Evolutionary conservation across 306 rosid species (phyloP).

Genomic region (Luffa acutangula): DNA sequence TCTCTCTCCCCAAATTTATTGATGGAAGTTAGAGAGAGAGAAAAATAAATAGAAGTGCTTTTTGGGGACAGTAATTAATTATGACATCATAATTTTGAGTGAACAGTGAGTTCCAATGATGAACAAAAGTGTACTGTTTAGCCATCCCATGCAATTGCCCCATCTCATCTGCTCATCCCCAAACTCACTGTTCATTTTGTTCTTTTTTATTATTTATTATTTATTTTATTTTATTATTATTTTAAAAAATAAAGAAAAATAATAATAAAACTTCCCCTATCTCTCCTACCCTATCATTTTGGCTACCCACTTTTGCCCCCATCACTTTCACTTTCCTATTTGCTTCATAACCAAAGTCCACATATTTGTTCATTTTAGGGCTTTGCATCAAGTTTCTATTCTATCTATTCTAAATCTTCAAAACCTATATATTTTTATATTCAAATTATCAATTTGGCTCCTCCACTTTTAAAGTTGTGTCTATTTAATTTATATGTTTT

Average conservation of each 20-base stretch:
- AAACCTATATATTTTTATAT: neutral
- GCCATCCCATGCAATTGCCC: conserved; percentile 22
- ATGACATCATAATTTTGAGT: conserved; percentile 23
- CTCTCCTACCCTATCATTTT: neutral
- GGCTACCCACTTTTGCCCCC: neutral
- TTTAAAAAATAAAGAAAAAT: neutral
- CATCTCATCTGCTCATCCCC: neutral
- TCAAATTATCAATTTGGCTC: too few species aligned
- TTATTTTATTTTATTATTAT: neutral
- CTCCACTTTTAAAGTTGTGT: too few species aligned
- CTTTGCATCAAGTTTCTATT: neutral
- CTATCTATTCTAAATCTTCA: neutral
- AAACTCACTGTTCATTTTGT: conserved; percentile 1
- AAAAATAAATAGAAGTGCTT: neutral
- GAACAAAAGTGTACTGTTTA: conserved; percentile 10
- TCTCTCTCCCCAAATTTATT: neutral
- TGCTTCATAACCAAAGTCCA: neutral
- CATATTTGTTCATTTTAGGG: neutral
- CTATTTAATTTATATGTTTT: too few species aligned
- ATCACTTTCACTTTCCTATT: conserved; percentile 1
- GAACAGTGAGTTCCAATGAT: conserved; percentile 65
- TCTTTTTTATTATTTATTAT: neutral
- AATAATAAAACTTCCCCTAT: neutral
- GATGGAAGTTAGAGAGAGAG: neutral
- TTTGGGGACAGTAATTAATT: neutral